phyloP scores from a whole-genome alignment of 1,284 basidiomycete species.

The Boletus sp. region DNA sequence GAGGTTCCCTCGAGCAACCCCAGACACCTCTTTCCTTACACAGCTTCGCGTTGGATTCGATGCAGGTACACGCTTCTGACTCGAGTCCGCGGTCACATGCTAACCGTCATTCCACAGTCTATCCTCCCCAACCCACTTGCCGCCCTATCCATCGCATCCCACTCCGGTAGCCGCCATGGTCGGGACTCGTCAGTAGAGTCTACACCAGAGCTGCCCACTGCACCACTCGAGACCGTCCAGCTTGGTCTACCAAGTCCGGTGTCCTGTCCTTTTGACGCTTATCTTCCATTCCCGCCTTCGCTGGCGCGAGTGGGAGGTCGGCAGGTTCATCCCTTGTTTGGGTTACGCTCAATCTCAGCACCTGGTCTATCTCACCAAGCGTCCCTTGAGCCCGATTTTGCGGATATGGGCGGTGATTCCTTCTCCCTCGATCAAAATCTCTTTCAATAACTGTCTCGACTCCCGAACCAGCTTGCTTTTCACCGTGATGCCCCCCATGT shows the following conservation, averaged over 20 bases:
- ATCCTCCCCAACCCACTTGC: conserved; percentile 44
- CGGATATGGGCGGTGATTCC: conserved; percentile 51
- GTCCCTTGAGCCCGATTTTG: conserved; percentile 37
- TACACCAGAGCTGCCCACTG: conserved; percentile 46
- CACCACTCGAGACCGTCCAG: conserved; percentile 44
- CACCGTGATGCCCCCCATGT: conserved; percentile 8
- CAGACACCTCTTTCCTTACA: conserved; percentile 18
- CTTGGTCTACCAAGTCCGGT: conserved; percentile 38
- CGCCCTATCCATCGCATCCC: conserved; percentile 51
- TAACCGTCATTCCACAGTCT: conserved; percentile 20
- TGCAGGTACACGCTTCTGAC: conserved; percentile 23
- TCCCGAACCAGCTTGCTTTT: not conserved
- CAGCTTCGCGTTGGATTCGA: conserved; percentile 19
- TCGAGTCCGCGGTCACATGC: conserved; percentile 15
- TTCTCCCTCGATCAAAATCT: conserved; percentile 44
- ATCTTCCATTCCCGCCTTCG: conserved; percentile 22
- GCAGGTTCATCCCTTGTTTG: conserved; percentile 22
- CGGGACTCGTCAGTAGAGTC: conserved; percentile 55
- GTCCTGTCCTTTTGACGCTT: conserved; percentile 26
- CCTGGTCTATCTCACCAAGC: conserved; percentile 19
- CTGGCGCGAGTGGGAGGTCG: conserved; percentile 22
- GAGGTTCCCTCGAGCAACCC: conserved; percentile 20
- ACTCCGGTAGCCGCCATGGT: conserved; percentile 44
- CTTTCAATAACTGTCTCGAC: conserved; percentile 38
- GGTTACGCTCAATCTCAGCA: conserved; percentile 38